Conservation (phyloP, 2,329 filamentous ascomycete species). For the Biscogniauxia marginata region DNA sequence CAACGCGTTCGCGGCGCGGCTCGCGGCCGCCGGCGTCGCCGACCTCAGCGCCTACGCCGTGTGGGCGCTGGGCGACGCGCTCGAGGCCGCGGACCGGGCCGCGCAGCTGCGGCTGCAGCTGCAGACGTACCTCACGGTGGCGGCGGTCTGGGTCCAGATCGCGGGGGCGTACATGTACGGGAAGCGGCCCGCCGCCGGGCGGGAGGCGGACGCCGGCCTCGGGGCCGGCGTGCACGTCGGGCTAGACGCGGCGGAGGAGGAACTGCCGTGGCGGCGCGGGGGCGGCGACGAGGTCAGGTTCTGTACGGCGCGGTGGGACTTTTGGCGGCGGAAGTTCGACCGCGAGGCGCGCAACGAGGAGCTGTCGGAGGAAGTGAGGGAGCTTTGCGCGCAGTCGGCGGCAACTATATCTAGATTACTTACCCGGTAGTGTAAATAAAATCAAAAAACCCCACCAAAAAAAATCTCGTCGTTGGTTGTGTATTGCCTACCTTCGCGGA, state of each 20-base stretch:
- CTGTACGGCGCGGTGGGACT: conserved; percentile 8
- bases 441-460: too few relatives aligned
- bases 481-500: too few relatives aligned
- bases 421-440: not conserved
- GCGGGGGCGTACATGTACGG: conserved; percentile 7
- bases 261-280: conserved; percentile 8
- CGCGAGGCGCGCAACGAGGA: conserved; percentile 9
- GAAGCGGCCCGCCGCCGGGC: not conserved
- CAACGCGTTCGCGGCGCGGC: conserved; percentile 18
- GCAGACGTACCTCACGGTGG: not conserved
- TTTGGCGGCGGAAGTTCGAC: conserved; percentile 9
- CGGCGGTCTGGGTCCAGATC: conserved; percentile 10
- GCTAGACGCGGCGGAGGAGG: conserved; percentile 1
- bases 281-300: not conserved
- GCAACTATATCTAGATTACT: conserved; percentile 3
- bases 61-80: conserved; percentile 35
- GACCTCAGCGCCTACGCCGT: conserved; percentile 1
- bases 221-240: not conserved
- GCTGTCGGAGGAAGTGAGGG: conserved; percentile 6
- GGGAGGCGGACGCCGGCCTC: not conserved
- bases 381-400: conserved; percentile 4
- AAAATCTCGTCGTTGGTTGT: too few relatives aligned
- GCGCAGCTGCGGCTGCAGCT: not conserved
- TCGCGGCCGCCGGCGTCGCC: conserved; percentile 1
- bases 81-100: not conserved